Base-by-base conservation (phyloP, 2,329 filamentous ascomycete genomes). In the Penicillium sp. region DNA sequence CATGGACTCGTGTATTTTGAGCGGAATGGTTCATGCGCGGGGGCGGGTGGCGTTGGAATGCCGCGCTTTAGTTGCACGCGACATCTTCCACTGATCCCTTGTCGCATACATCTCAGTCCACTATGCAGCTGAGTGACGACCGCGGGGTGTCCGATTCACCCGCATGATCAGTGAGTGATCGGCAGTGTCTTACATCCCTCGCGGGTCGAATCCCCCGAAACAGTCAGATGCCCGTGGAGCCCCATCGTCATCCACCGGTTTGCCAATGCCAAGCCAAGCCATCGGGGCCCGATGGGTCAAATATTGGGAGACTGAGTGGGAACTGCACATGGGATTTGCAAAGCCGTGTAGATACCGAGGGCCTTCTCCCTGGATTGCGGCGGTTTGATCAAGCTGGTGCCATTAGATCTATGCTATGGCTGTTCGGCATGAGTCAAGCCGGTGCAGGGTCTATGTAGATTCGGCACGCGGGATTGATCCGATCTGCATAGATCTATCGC, bases 231-330 rank as follows among this genome's bases (percentile, higher is more conserved):
- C 10, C 51, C 53, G 56, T 43, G 36, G 44, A 39, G 33, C 44
- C 34, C 53, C 51, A 52, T 50, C 44, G 16, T 33, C 42, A 49
- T 43, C 53, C 47, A 51, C 21, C 41, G 50, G 42, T 44, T 39
- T 16, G 15, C 24, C 26, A 55, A 46, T 46, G 50, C 46, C 47
- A 52, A 53, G 47, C 34, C 16, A 21, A 53, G 21, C 42, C 12
- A 48, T 44, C 42, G 28, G 49, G 23, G 34, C 41, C 28, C 18
- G 15, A 49, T 47, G 39, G 39, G 41, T 31, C 23, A 10, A 29
- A 7, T 23, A 7, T 21, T 39, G 16, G 18, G 36, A 16, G 36
- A 21, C 36, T 10, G 6, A 4, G 18, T 39, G 36, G 36, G 18
- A 13, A 39, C 18, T 6, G 9, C 36, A 39, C 39, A 31, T 44